A percentile compares a stretch with the other conserved stretches of the same genome.
Evolutionary conservation across 1,284 basidiomycete species (phyloP).

Genomic region (Cryptococcus sp.): DNA sequence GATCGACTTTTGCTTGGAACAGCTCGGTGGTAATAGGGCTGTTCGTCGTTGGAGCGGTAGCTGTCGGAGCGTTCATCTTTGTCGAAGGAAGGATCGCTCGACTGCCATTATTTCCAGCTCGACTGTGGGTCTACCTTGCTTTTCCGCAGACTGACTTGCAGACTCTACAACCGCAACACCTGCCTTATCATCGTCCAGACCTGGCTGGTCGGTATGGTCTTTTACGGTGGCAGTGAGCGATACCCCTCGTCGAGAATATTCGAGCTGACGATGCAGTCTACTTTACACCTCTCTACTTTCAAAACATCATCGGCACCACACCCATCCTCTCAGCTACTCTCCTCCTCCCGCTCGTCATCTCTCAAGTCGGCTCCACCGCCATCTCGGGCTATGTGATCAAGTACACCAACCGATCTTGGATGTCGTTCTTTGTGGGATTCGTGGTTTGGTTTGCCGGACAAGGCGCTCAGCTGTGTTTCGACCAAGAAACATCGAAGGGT

Average conservation of each 20-base stretch:
- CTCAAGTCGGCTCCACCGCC: slow-evolving; percentile 23
- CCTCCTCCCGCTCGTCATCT: slow-evolving; percentile 29
- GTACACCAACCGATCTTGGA: slow-evolving; percentile 15
- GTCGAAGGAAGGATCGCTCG: slow-evolving; percentile 19
- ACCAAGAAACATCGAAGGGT: slow-evolving; percentile 7
- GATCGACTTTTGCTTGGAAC: slow-evolving; percentile 30
- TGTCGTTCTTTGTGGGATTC: slow-evolving; percentile 26
- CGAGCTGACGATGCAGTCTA: slow-evolving; percentile 8
- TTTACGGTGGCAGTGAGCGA: slow-evolving; percentile 22
- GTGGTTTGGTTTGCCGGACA: slow-evolving; percentile 20
- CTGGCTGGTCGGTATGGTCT: slow-evolving; percentile 28
- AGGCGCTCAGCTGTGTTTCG: slow-evolving; percentile 23
- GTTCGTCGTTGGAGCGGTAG: slow-evolving; percentile 17
- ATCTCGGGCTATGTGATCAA: slow-evolving; percentile 27
- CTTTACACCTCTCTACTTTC: slow-evolving; percentile 29
- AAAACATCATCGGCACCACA: slow-evolving; percentile 20
- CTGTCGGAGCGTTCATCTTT: slow-evolving; percentile 17
- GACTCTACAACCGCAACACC: slow-evolving; percentile 24
- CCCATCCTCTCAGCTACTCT: slow-evolving; percentile 25
- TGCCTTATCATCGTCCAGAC: slow-evolving; percentile 24
- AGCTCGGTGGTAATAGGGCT: slow-evolving; percentile 27
- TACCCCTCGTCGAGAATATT: background rate
- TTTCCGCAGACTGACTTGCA: background rate
- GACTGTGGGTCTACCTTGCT: background rate
- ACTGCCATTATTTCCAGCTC: slow-evolving; percentile 31